Base-by-base conservation (phyloP, 495 filamentous ascomycete genomes). In the Xylaria acuta region DNA sequence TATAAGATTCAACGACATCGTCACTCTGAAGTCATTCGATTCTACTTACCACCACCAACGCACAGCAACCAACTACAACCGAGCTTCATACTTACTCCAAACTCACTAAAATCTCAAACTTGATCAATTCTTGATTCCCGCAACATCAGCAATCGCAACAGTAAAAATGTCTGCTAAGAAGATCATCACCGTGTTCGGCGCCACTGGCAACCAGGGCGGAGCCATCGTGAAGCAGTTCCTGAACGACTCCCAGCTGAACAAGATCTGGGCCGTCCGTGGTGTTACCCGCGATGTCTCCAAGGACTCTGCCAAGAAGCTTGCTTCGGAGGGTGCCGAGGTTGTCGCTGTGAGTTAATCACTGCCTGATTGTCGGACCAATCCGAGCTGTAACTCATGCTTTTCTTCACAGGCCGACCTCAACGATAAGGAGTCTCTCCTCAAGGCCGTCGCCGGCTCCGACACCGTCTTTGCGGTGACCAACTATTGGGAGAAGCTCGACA, bases 121-220 rank as follows among this genome's bases (percentile, higher is more conserved):
- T 54, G 5, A 20, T 40, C 38, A 49, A 67, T 32, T 43, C 36
- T 41, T 45, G 18, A 34, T 58, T 22, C 18, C 59, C 51, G 3
- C 47, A 71, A n/a, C 22, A 66, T 41, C 41, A 83, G 22, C 80
- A 83, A 85, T 83, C 81, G 59, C 73, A 63, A 16, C 32, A 30
- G 14, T 36, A 81, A 51, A 78, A 85, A 87, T 87, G 84, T 73
- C 79, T 72, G 41, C 76, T 86, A 73, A 62, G 47, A 80, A 87
- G 70, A 72, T 88, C 73, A 80, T 92, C 78, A 85, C 86, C 36
- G 81, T 92, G 25, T 88, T 91, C 77, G 89, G 89, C 41, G 87
- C 88, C 16, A 92, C 90, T 38, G 89, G 90, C 72, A 84, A 84
- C 54, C 90, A 92, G 75, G 90, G 90, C 63, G 83, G 85, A 20